Percentiles rank a stretch among this genome's conserved stretches.
Conservation (phyloP, 208 protist species). For the Spongospora subterranea region DNA sequence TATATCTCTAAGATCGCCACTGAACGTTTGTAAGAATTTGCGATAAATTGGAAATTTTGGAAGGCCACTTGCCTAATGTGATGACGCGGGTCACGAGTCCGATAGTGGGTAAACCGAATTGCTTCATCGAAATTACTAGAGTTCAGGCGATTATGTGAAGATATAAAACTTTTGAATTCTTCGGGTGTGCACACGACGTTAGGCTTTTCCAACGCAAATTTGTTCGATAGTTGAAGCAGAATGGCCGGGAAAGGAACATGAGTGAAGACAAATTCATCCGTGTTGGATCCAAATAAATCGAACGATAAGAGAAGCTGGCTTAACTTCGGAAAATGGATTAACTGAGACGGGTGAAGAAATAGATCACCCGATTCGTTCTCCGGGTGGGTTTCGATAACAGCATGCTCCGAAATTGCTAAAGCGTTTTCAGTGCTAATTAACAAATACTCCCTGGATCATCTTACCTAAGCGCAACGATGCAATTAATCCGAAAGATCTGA, state of each 20-base stretch:
- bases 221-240: neutral
- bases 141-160: conserved; percentile 36
- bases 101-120: conserved; percentile 1
- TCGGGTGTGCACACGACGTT: neutral
- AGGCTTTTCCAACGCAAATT: neutral
- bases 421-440: neutral
- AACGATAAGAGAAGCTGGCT: neutral
- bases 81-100: neutral
- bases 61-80: neutral
- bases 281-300: conserved; percentile 28
- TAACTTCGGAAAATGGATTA: conserved; percentile 4
- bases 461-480: conserved; percentile 13
- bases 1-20: neutral
- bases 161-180: neutral
- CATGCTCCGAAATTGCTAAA: conserved; percentile 17
- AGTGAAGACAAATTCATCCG: neutral
- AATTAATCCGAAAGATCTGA: neutral
- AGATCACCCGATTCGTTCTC: conserved; percentile 19
- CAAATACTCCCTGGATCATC: neutral
- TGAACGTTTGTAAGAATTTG: neutral
- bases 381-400: conserved; percentile 24
- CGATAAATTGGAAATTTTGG: conserved; percentile 29
- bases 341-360: conserved; percentile 4
- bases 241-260: conserved; percentile 58
- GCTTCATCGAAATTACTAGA: conserved; percentile 45